Evolutionary conservation across 2,329 filamentous ascomycete species (phyloP).

Genomic region (Phialocephala subalpina): DNA sequence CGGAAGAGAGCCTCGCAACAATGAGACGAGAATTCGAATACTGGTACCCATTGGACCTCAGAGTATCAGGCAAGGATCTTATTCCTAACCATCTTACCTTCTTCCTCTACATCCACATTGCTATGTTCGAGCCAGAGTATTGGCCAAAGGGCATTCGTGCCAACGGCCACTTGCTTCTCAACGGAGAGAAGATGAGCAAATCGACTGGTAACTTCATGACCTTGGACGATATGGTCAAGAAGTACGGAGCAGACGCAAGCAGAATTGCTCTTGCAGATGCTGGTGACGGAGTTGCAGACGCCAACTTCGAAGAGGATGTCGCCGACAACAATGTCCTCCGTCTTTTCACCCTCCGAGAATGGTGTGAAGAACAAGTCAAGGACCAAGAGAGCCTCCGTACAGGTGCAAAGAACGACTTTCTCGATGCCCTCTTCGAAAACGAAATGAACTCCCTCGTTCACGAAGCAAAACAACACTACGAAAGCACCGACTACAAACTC

Average conservation of each 20-base stretch:
- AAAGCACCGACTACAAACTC: slow-evolving; percentile 81
- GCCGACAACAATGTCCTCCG: slow-evolving; percentile 92
- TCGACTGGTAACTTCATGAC: slow-evolving; percentile 98
- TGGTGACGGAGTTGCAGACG: slow-evolving; percentile 92
- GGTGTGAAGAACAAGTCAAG: slow-evolving; percentile 86
- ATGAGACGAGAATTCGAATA: slow-evolving; percentile 96
- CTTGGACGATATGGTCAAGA: slow-evolving; percentile 82
- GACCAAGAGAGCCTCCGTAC: slow-evolving; percentile 76
- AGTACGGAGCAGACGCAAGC: slow-evolving; percentile 94
- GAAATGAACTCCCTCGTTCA: slow-evolving; percentile 87
- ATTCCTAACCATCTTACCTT: slow-evolving; percentile 96
- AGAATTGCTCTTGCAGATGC: slow-evolving; percentile 93
- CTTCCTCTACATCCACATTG: slow-evolving; percentile 92
- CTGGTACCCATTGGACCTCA: slow-evolving; percentile 92
- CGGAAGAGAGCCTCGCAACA: slow-evolving; percentile 74
- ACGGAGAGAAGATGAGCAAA: slow-evolving; percentile 99
- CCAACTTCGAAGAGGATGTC: slow-evolving; percentile 96
- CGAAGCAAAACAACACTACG: slow-evolving; percentile 82
- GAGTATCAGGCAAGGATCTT: slow-evolving; percentile 90
- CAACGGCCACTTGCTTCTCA: slow-evolving; percentile 93
- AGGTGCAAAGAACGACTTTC: slow-evolving; percentile 79
- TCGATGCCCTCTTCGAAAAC: slow-evolving; percentile 91
- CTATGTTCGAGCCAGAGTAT: slow-evolving; percentile 86
- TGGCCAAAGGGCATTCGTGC: slow-evolving; percentile 88
- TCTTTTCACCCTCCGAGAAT: slow-evolving; percentile 83